A percentile compares a stretch with the other conserved stretches of the same genome.
phyloP scores from a whole-genome alignment of 169 alveolate species.

The Plasmodium gaboni region DNA sequence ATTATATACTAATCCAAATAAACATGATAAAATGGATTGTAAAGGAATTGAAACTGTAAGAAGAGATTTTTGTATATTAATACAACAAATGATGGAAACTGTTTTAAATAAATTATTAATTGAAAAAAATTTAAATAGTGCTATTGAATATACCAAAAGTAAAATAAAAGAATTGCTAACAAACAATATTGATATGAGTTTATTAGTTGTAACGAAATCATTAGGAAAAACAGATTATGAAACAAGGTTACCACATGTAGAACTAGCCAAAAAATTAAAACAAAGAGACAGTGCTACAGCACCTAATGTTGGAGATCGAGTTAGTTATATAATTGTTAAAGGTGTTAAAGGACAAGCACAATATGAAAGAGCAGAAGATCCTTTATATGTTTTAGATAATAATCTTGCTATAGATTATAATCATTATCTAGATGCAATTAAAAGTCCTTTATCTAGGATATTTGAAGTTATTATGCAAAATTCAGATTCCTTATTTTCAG shows the following conservation, averaged over 20 bases:
- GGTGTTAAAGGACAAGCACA: constrained; percentile 95
- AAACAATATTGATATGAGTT: constrained; percentile 97
- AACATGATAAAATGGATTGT: constrained; percentile 97
- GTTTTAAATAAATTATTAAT: constrained; percentile 93
- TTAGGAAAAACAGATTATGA: constrained; percentile 95
- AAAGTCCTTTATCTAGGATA: constrained; percentile 93
- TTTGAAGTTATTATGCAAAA: constrained; percentile 94
- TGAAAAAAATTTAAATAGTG: constrained; percentile 93
- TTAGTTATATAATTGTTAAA: constrained; percentile 95
- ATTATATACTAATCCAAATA: constrained; percentile 95
- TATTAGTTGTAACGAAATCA: constrained; percentile 98
- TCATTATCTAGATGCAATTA: constrained; percentile 97
- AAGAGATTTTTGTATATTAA: constrained; percentile 97
- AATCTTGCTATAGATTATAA: constrained; percentile 97
- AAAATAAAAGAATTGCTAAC: constrained; percentile 91
- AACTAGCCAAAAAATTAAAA: constrained; percentile 97
- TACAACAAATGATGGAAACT: constrained; percentile 95
- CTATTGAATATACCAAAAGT: constrained; percentile 90
- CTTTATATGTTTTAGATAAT: constrained; percentile 96
- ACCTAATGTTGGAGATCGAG: constrained; percentile 99
- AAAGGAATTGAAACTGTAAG: constrained; percentile 98
- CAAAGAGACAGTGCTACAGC: constrained; percentile 96
- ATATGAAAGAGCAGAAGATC: constrained; percentile 99
- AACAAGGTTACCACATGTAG: constrained; percentile 98
- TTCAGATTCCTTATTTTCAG: constrained; percentile 92